Evolutionary conservation across 2,329 filamentous ascomycete species (phyloP), one percentile per base, ranked within the genome.

Genomic region (Aspergillus sp.): DNA sequence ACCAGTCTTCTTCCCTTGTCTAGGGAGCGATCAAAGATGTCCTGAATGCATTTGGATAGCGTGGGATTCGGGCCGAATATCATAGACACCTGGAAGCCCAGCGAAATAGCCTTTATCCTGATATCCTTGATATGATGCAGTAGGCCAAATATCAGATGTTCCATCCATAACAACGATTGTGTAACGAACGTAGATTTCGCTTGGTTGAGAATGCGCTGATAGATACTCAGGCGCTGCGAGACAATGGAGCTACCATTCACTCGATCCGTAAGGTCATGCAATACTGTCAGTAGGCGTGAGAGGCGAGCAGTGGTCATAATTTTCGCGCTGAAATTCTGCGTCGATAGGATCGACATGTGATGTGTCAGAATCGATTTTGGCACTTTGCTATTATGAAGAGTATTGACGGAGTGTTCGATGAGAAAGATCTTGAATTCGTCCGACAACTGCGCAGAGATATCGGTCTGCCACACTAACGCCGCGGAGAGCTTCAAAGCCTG

Each of bases 351-450:
- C 63, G 92, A 89, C 81, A 97, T 87, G 66, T 96, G 84, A 65
- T 90, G 88, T 39, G 90, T 90, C 31, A 90, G 82, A 10, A 96
- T 80, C 16, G 91, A 87, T 68, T 98, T 98, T 0, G 92, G 85
- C 16, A 86, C 80, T 4, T 83, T 79, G 3, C 81, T 73, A 61
- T 94, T 87, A 67, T 90, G 85, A 55, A 96, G 86, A 10, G 85
- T 86, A 52, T 84, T 84, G 61, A 96, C 90, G 55, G 89, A 87
- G 64, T 93, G 88, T 58, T 98, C 93, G 45, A 96, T 78, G 55
- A 97, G 82, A 71, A 91, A 95, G 16, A 86, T 75, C 55, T 87
- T 88, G 71, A 96, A 96, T 29, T 96, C 92, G 56, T 88, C 86
- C 12, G 90, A 83, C 47, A 98, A 81, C 16, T 85, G 84, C 1